A percentile compares a stretch with the other conserved stretches of the same genome.
phyloP scores from a whole-genome alignment of 2,329 filamentous ascomycete species.

The Xylaria sp. region DNA sequence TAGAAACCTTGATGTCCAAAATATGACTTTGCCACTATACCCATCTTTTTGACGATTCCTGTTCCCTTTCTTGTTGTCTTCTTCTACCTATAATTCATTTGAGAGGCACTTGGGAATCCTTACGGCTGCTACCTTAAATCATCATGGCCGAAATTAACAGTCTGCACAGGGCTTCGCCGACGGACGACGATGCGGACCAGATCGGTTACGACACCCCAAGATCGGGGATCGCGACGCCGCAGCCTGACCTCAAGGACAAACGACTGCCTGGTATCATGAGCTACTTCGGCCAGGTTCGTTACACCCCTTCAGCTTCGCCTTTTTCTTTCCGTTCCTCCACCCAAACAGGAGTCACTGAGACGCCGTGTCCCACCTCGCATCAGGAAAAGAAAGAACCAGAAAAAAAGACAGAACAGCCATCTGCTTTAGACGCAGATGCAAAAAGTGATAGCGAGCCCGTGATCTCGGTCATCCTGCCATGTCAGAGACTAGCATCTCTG shows the following conservation, averaged over 20 bases:
- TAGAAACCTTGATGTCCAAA: constrained; percentile 26
- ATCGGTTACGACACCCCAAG: constrained; percentile 88
- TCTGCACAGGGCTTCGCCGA: constrained; percentile 63
- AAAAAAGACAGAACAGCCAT: constrained; percentile 38
- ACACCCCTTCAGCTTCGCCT: constrained; percentile 72
- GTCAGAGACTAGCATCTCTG: constrained; percentile 53
- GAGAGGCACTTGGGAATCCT: constrained; percentile 1
- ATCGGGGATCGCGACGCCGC: constrained; percentile 91
- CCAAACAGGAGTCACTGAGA: constrained; percentile 54
- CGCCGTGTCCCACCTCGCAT: constrained; percentile 51
- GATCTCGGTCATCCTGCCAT: constrained; percentile 52
- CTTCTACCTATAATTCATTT: background rate
- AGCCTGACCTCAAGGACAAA: constrained; percentile 94
- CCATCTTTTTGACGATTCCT: constrained; percentile 35
- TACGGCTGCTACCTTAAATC: background rate
- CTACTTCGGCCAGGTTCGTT: constrained; percentile 99
- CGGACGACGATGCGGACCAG: constrained; percentile 80
- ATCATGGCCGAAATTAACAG: constrained; percentile 61
- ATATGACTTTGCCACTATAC: constrained; percentile 32
- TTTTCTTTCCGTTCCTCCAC: constrained; percentile 53
- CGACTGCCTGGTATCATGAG: constrained; percentile 94
- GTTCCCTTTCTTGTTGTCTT: constrained; percentile 13
- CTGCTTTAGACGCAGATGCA: constrained; percentile 41
- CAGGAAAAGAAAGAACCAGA: constrained; percentile 50
- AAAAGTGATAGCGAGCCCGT: constrained; percentile 45